A percentile compares a stretch with the other conserved stretches of the same genome.
phyloP scores from a whole-genome alignment of 495 filamentous ascomycete species.

The Penicillium cosmopolitanum region DNA sequence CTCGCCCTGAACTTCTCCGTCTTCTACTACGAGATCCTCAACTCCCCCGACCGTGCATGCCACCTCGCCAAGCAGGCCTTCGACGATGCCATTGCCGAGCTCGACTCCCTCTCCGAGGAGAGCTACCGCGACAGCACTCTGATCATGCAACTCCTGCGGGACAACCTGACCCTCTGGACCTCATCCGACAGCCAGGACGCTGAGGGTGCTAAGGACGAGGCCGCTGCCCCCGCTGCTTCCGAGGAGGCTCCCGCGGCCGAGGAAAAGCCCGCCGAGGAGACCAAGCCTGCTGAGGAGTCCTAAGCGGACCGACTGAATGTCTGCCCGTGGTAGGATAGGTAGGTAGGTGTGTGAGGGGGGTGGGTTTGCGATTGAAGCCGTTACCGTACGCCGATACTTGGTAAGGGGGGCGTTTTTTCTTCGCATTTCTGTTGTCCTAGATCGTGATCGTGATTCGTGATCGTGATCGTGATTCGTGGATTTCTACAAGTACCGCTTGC shows the following conservation, averaged over 20 bases:
- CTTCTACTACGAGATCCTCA: constrained; percentile 99
- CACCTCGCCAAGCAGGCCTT: constrained; percentile 99
- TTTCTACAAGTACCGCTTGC: constrained; percentile 41
- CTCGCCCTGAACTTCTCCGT: constrained; percentile 99
- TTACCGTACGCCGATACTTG: constrained; percentile 30
- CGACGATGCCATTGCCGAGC: constrained; percentile 98
- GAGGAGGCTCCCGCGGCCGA: constrained; percentile 44
- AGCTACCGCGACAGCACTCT: constrained; percentile 99
- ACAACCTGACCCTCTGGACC: constrained; percentile 99
- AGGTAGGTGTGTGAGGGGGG: constrained; percentile 21
- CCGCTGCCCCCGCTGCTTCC: constrained; percentile 19
- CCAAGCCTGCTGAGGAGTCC: constrained; percentile 47
- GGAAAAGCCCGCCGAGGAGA: constrained; percentile 48
- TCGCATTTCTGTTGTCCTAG: constrained; percentile 37
- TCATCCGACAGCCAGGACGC: constrained; percentile 89
- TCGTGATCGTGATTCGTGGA: constrained; percentile 33
- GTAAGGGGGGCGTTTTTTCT: constrained; percentile 32
- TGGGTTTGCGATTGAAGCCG: constrained; percentile 15
- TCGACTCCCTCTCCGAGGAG: constrained; percentile 97
- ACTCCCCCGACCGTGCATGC: constrained; percentile 98
- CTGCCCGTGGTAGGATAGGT: no score
- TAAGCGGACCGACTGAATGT: no score
- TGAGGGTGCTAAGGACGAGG: constrained; percentile 64
- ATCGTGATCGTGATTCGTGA: no score
- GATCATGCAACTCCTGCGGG: constrained; percentile 99